Conservation (phyloP, 257 asterid genomes). For the Datura wrightii region DNA sequence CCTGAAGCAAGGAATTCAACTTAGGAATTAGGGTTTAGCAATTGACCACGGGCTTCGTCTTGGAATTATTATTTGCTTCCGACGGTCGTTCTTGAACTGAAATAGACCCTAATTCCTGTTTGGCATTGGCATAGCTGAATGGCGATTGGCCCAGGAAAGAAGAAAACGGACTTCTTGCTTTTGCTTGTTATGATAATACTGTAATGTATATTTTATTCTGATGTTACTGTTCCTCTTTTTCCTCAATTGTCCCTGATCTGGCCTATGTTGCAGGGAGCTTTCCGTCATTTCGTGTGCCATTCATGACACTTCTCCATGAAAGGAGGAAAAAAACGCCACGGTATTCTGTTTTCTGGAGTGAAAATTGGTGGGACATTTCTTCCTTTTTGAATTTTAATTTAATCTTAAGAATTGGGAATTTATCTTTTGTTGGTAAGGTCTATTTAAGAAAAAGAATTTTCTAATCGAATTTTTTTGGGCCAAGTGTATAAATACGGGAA, state of each 20-base stretch:
- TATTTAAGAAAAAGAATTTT: too few species aligned
- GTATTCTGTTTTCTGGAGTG: background rate
- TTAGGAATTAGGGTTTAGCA: conserved; percentile 24
- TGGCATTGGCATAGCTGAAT: conserved; percentile 5
- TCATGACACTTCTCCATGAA: background rate
- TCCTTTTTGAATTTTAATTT: too few species aligned
- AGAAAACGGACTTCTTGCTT: background rate
- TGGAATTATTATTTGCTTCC: background rate
- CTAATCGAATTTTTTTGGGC: too few species aligned
- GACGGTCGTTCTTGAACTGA: background rate
- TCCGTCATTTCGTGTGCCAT: background rate
- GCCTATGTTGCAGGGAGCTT: background rate
- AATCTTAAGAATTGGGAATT: too few species aligned
- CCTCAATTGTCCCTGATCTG: background rate
- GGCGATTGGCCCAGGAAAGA: conserved; percentile 24
- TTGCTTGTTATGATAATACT: background rate
- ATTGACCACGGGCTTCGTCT: background rate
- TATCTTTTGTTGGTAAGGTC: too few species aligned
- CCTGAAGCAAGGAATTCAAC: background rate
- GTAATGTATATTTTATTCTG: background rate
- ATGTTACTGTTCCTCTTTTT: background rate
- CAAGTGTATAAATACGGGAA: too few species aligned
- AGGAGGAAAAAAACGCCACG: background rate
- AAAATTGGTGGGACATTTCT: background rate
- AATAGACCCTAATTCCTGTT: conserved; percentile 34